Conservation (phyloP, 768 basidiomycete genomes). For the Hemileccinum rubropunctum region DNA sequence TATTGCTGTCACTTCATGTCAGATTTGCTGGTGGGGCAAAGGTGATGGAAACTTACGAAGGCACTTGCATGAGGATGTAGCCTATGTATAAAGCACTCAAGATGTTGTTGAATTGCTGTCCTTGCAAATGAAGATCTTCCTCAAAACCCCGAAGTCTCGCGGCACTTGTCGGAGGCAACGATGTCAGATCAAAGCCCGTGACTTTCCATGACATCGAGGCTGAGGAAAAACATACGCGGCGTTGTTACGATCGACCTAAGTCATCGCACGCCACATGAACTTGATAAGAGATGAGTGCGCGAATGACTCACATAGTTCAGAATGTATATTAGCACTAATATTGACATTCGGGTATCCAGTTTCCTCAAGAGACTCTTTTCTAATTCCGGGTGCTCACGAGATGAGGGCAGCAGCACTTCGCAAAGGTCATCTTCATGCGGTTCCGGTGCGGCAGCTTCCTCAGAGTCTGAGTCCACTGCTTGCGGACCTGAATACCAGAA, state of each 20-base stretch:
- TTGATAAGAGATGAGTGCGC: background rate
- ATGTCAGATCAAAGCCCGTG: background rate
- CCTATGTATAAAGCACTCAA: slow-evolving; percentile 68
- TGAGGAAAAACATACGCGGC: slow-evolving; percentile 45
- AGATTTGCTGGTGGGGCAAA: background rate
- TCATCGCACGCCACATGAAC: background rate
- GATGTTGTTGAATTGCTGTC: slow-evolving; percentile 62
- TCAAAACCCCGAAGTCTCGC: slow-evolving; percentile 73
- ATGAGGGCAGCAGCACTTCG: background rate
- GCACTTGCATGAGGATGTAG: slow-evolving; percentile 79
- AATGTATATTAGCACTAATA: slow-evolving; percentile 34
- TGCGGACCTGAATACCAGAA: background rate
- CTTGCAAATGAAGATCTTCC: slow-evolving; percentile 59
- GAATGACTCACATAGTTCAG: slow-evolving; percentile 33
- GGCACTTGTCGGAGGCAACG: slow-evolving; percentile 42
- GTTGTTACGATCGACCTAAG: slow-evolving; percentile 70
- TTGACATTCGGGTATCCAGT: slow-evolving; percentile 34
- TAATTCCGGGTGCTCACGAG: slow-evolving; percentile 30
- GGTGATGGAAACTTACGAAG: slow-evolving; percentile 47
- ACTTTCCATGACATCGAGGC: background rate
- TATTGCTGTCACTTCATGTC: slow-evolving; percentile 47
- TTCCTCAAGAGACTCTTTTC: slow-evolving; percentile 43
- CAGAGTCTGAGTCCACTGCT: slow-evolving; percentile 7
- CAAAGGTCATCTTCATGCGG: background rate
- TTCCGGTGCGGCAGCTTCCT: background rate